phyloP scores from a whole-genome alignment of 108 stramenopile genomes.

The Cyclotella kingstonii region DNA sequence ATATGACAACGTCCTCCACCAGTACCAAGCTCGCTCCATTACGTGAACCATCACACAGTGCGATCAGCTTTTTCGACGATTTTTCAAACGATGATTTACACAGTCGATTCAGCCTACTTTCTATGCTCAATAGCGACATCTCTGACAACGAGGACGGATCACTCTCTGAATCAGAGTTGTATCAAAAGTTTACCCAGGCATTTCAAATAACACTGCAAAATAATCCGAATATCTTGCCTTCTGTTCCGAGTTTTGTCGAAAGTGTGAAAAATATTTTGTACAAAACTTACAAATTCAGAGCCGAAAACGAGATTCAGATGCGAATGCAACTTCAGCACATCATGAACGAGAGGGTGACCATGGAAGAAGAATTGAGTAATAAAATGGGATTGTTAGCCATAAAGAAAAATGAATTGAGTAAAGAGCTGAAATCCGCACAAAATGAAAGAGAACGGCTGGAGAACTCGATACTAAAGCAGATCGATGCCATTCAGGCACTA shows the following conservation, averaged over 20 bases:
- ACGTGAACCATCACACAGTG: no score
- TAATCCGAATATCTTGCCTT: conserved; percentile 35
- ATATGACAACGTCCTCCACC: no score
- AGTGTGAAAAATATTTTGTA: conserved; percentile 23
- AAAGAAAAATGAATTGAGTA: conserved; percentile 10
- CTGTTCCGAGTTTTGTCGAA: conserved; percentile 12
- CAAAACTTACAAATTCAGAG: conserved; percentile 17
- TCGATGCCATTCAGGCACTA: conserved; percentile 17
- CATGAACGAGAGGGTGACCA: conserved; percentile 15
- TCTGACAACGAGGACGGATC: conserved; percentile 7
- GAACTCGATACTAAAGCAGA: conserved; percentile 18
- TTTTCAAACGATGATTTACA: no score
- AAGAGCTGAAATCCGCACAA: conserved; percentile 9
- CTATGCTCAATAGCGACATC: conserved; percentile 15
- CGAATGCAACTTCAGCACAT: conserved; percentile 18
- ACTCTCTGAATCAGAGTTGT: conserved; percentile 8
- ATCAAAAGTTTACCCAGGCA: conserved; percentile 30
- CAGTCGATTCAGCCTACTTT: no score
- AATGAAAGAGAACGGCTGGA: conserved; percentile 10
- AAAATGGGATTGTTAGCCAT: conserved; percentile 20
- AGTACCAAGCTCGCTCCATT: no score
- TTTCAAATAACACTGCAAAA: conserved; percentile 28
- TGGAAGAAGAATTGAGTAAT: conserved; percentile 16
- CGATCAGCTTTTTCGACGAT: no score
- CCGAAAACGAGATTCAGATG: conserved; percentile 11